These are phyloP conservation scores for Sedum album DNA, from an alignment of 164 flowering plant genomes.

Conservation along the genomic window DNA sequence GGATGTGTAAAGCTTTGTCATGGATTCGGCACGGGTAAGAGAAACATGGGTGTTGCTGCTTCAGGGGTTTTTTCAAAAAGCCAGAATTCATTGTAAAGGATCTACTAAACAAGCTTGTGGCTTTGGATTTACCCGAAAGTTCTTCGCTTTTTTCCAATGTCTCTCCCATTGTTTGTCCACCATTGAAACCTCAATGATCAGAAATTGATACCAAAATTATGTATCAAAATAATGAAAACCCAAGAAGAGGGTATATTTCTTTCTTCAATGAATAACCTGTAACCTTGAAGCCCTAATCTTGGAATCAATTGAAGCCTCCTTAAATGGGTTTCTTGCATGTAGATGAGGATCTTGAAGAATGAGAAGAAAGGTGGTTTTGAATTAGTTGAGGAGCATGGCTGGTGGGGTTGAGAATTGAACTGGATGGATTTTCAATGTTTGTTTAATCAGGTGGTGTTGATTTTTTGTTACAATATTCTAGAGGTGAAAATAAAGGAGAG, in stretches of 20 bases:
- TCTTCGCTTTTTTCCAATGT: background rate
- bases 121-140: background rate
- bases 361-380: background rate
- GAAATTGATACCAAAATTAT: background rate
- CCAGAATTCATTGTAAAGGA: background rate
- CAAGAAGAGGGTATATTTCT: background rate
- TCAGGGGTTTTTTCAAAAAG: background rate
- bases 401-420: background rate
- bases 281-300: background rate
- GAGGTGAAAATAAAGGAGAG: background rate
- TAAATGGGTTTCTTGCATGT: background rate
- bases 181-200: background rate
- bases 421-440: background rate
- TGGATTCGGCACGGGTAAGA: background rate
- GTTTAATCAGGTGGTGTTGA: background rate
- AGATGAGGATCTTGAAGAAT: background rate
- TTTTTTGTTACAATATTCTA: background rate
- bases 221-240: background rate
- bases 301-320: background rate
- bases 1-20: background rate
- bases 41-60: background rate
- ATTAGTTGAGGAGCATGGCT: background rate
- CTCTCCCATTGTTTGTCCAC: background rate
- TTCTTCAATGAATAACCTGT: background rate
- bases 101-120: background rate